Conservation (phyloP, 1,284 basidiomycete species). For the Pseudozyma sp. region DNA sequence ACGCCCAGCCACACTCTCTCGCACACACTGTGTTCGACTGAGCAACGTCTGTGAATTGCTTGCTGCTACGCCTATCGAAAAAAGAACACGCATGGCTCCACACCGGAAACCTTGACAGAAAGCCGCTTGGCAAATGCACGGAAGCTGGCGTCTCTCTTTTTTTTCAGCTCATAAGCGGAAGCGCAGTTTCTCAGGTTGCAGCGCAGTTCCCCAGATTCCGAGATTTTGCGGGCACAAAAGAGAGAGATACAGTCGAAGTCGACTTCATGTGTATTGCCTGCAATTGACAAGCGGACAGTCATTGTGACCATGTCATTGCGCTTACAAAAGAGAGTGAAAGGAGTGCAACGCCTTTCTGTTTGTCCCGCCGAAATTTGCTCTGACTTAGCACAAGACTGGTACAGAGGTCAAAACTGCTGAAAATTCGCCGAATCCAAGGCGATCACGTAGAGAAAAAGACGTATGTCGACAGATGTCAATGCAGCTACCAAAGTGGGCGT, state of each 20-base stretch:
- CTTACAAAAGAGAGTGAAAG: background rate
- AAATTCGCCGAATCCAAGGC: background rate
- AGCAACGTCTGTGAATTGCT: too few relatives aligned
- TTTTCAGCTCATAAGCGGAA: slow-evolving; percentile 34
- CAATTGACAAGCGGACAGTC: background rate
- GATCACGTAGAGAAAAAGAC: background rate
- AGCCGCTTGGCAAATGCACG: slow-evolving; percentile 5
- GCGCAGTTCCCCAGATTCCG: slow-evolving; percentile 14
- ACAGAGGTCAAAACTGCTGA: background rate
- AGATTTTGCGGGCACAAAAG: background rate
- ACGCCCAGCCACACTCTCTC: too few relatives aligned
- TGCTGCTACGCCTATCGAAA: too few relatives aligned
- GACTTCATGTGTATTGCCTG: slow-evolving; percentile 19
- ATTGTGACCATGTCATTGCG: background rate
- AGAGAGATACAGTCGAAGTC: slow-evolving; percentile 18
- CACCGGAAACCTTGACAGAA: background rate
- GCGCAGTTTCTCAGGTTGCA: slow-evolving; percentile 2
- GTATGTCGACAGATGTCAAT: slow-evolving; percentile 28
- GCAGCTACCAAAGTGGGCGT: slow-evolving; percentile 1
- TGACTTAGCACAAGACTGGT: background rate
- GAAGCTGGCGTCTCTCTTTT: slow-evolving; percentile 11
- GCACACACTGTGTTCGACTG: too few relatives aligned
- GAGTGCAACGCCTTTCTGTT: slow-evolving; percentile 11
- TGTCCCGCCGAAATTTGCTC: slow-evolving; percentile 20
- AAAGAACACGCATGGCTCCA: background rate